Base-by-base conservation (phyloP, 768 basidiomycete genomes). In the Calocera viscosa region DNA sequence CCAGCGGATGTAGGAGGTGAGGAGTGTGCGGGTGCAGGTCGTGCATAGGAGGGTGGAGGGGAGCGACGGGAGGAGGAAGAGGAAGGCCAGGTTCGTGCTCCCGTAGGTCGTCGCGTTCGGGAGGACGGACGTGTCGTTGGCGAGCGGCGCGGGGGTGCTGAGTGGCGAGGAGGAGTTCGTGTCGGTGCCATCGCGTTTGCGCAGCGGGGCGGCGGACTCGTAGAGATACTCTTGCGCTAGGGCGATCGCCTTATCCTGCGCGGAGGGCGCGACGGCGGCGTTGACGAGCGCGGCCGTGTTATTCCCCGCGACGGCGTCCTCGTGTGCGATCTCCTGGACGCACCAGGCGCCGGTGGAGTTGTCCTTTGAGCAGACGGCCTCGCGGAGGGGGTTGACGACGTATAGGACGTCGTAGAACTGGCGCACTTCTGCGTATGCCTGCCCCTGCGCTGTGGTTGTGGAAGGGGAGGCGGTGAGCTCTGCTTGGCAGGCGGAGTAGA, bases 381-480 rank as follows among this genome's bases (percentile, higher is more conserved):
- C 70, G 68, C 77, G 78, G 73, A 95, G 74, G 8, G 94, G 92
- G 12, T 74, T 69, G 49, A 94, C 69, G 67, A 81, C 70, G 78
- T 91, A 99, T 32, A 97, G 78, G 33, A 85, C 78, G 74, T 97
- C 94, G 78, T 98, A 99, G 1, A 83, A 76, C 30, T 76, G 71
- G 74, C 84, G 74, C 53, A 96, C 88, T 28, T 79, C 74, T 53
- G 67, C 66, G 69, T 75, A 74, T 74, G 75, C 2, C 26, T 26
- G 24, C 14, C 53, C 53, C 26, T 26, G 24, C 14, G 14, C 53
- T 69, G 82, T 82, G 60, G 77, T 73, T 63, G 66, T 72, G 11
- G 81, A 77, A 30, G 26, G 11, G 19, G 71, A 63, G 30, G 72
- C 74, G 1, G 83, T 84, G 71, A 99, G 78, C 78, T 98, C 95